phyloP scores from a whole-genome alignment of 352 stramenopile genomes.

The Globisporangium parvum region DNA sequence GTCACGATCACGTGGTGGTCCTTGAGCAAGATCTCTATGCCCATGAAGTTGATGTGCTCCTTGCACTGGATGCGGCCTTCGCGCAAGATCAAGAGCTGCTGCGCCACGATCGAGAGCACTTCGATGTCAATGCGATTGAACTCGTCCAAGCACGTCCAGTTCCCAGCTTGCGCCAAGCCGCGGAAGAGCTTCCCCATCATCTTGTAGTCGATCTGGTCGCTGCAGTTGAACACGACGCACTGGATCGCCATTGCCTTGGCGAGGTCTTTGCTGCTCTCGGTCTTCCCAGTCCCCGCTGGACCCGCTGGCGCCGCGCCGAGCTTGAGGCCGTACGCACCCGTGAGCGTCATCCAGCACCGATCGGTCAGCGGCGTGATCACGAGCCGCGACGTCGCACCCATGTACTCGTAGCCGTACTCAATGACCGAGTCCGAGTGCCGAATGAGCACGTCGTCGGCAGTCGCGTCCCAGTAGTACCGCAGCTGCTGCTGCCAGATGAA shows the following conservation, averaged over 20 bases:
- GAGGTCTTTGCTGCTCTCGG: conserved; percentile 94
- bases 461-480: conserved; percentile 91
- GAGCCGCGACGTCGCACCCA: conserved; percentile 86
- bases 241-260: conserved; percentile 93
- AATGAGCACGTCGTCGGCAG: conserved; percentile 88
- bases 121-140: conserved; percentile 95
- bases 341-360: conserved; percentile 95
- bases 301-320: conserved; percentile 91
- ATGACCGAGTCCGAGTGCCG: conserved; percentile 85
- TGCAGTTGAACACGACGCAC: conserved; percentile 96
- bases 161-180: conserved; percentile 86
- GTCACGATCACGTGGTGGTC: conserved; percentile 97
- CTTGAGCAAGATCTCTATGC: conserved; percentile 92
- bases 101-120: conserved; percentile 92
- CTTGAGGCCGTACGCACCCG: conserved; percentile 90
- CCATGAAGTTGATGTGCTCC: conserved; percentile 94
- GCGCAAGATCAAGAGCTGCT: conserved; percentile 80
- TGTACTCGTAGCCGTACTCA: conserved; percentile 94
- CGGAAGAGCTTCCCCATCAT: conserved; percentile 97
- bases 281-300: conserved; percentile 95
- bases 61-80: conserved; percentile 80
- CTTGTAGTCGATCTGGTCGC: conserved; percentile 95
- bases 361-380: conserved; percentile 90
- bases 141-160: conserved; percentile 90
- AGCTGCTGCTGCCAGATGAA: conserved; percentile 95